Evolutionary conservation across 805 yeast species (phyloP), one percentile per base, ranked within the genome.

Genomic region (Maudiozyma pseudohumilis): DNA sequence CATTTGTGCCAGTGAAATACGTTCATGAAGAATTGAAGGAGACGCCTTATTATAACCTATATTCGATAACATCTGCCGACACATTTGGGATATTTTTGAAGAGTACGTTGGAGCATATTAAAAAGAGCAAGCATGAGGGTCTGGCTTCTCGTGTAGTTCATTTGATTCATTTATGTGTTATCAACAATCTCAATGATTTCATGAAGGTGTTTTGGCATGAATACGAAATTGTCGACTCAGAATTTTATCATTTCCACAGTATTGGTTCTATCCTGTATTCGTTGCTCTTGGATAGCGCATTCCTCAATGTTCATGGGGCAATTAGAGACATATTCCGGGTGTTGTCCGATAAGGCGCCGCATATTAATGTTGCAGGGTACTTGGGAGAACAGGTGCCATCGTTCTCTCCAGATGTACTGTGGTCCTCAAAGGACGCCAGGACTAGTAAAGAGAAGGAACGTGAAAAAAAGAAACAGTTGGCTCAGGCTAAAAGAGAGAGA

Each of bases 401-500:
- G 13, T 68, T 53, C 40, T 59, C 62, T 36, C 44, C 49, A 1
- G 47, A 42, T 6, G 28, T 54, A 4, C 27, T 56, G 11, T 46
- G 49, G 47, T 42, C 46, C 2, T 33, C 55, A 2, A 65, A 59
- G 29, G 49, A 52, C n/a, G 31, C 32, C 12, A 45, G 38, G 9
- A 44, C 41, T 6, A 41, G 45, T 8, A 56, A 50, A 22, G 60
- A 56, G 27, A 65, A 62, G 10, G 80, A 72, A 23, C 56, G 64
- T 21, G 80, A 74, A 26, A 67, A 66, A 40, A 85, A 80, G 63
- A 83, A 80, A 56, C 65, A 72, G 29, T 46, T 72, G 6, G 96
- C 95, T 0, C 74, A 74, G 47, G 77, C 71, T 41, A 74, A 88
- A 45, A 80, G 77, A 47, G 72, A 70, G 1, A 80, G 76, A 47